Conservation (phyloP, 2,329 filamentous ascomycete genomes). For the Verticillium longisporum region DNA sequence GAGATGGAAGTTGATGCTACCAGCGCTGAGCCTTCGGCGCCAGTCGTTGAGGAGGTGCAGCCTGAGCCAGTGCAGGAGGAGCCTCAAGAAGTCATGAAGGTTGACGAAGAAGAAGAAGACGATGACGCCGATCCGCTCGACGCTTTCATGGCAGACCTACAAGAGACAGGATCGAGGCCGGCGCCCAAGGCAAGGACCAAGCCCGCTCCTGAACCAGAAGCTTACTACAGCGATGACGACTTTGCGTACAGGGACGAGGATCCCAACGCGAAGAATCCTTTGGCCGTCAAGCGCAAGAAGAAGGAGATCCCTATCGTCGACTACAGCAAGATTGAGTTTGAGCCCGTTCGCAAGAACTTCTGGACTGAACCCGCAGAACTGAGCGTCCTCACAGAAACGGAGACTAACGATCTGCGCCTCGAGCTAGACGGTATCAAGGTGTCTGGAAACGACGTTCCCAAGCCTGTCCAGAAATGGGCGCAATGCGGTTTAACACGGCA, state of each 20-base stretch:
- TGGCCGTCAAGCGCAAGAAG: slow-evolving; percentile 70
- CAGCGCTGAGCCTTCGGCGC: slow-evolving; percentile 15
- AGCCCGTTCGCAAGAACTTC: slow-evolving; percentile 87
- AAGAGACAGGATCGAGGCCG: slow-evolving; percentile 21
- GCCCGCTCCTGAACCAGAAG: slow-evolving; percentile 64
- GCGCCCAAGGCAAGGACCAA: slow-evolving; percentile 20
- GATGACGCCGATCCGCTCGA: slow-evolving; percentile 85
- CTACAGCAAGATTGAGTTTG: slow-evolving; percentile 79
- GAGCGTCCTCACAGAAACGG: slow-evolving; percentile 73
- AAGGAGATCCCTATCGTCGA: slow-evolving; percentile 88
- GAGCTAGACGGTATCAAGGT: slow-evolving; percentile 96
- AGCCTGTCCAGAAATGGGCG: slow-evolving; percentile 93
- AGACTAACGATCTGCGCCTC: slow-evolving; percentile 72
- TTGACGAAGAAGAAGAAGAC: slow-evolving; percentile 41
- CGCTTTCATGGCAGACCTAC: slow-evolving; percentile 83
- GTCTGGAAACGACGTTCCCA: slow-evolving; percentile 78
- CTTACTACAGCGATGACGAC: slow-evolving; percentile 86
- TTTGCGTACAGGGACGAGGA: slow-evolving; percentile 45
- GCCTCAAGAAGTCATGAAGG: slow-evolving; percentile 45
- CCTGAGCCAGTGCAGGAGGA: slow-evolving; percentile 5
- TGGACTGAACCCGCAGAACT: slow-evolving; percentile 88
- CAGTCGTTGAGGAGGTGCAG: slow-evolving; percentile 13
- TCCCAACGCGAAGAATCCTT: slow-evolving; percentile 37
- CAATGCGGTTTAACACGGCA: slow-evolving; percentile 87
- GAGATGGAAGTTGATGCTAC: slow-evolving; percentile 16